These are phyloP conservation scores for Trifolium fragiferum DNA, from an alignment of 306 rosid species.

Conservation along the genomic window DNA sequence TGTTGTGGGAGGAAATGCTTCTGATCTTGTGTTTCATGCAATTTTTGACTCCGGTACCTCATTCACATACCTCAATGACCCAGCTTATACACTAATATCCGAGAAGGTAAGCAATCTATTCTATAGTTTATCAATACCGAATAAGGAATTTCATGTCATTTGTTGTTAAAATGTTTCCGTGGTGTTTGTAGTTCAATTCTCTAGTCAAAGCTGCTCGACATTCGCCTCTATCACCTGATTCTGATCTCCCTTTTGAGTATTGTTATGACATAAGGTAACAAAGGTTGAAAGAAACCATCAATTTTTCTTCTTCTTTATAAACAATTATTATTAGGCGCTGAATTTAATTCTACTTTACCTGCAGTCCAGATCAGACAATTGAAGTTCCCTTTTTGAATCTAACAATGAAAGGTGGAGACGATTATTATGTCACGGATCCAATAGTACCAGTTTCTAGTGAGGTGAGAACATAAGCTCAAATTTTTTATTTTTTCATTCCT, in stretches of 20 bases:
- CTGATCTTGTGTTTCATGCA: conserved; percentile 60
- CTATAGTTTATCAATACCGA: conserved; percentile 18
- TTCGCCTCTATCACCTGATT: conserved; percentile 18
- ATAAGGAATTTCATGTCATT: conserved; percentile 27
- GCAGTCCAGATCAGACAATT: conserved; percentile 56
- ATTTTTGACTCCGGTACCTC: conserved; percentile 91
- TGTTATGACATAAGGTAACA: conserved; percentile 71
- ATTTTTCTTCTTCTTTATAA: conserved; percentile 9
- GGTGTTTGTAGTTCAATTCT: conserved; percentile 64
- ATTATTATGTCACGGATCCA: conserved; percentile 47
- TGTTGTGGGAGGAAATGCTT: conserved; percentile 49
- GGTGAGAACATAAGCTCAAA: conserved; percentile 43
- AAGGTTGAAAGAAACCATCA: conserved; percentile 27
- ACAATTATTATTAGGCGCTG: conserved; percentile 29
- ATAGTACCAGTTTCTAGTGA: neutral
- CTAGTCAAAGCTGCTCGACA: conserved; percentile 45
- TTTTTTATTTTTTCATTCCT: conserved; percentile 19
- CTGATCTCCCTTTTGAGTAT: conserved; percentile 64
- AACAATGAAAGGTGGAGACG: conserved; percentile 80
- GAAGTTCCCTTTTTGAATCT: conserved; percentile 57
- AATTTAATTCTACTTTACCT: conserved; percentile 45
- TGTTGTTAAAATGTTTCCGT: neutral
- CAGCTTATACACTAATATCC: conserved; percentile 70
- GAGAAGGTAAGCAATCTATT: conserved; percentile 55
- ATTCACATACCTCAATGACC: conserved; percentile 76